phyloP scores from a whole-genome alignment of 495 filamentous ascomycete genomes.

The Annulohypoxylon maeteangense region DNA sequence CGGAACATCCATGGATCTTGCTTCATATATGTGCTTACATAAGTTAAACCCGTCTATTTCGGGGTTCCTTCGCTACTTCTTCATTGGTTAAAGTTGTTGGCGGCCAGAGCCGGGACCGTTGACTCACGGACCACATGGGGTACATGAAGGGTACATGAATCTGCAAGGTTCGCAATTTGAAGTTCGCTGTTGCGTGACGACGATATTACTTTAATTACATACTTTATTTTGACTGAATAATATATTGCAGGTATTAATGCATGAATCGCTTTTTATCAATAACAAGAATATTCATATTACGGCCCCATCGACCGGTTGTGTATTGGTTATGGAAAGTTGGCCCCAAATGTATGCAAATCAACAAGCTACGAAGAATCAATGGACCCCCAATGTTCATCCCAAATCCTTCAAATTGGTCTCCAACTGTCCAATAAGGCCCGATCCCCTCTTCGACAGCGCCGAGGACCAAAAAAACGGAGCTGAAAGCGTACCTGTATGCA shows the following conservation, averaged over 20 bases:
- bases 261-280: background rate
- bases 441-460: conserved; percentile 10
- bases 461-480: conserved; percentile 22
- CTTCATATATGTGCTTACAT: conserved; percentile 23
- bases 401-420: conserved; percentile 17
- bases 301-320: background rate
- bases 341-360: background rate
- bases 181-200: background rate
- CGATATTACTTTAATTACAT: background rate
- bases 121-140: conserved; percentile 9
- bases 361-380: conserved; percentile 1
- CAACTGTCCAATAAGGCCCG: conserved; percentile 16
- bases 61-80: background rate
- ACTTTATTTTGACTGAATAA: conserved; percentile 5
- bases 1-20: conserved; percentile 13
- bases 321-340: background rate
- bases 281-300: conserved; percentile 6
- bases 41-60: conserved; percentile 16
- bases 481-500: conserved; percentile 28
- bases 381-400: conserved; percentile 11
- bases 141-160: background rate
- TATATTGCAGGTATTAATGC: background rate
- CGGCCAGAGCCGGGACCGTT: background rate
- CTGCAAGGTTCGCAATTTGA: background rate
- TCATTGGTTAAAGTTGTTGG: conserved; percentile 8